Evolutionary conservation across 306 rosid species (phyloP).

Genomic region (Pyrus pyrifolia): DNA sequence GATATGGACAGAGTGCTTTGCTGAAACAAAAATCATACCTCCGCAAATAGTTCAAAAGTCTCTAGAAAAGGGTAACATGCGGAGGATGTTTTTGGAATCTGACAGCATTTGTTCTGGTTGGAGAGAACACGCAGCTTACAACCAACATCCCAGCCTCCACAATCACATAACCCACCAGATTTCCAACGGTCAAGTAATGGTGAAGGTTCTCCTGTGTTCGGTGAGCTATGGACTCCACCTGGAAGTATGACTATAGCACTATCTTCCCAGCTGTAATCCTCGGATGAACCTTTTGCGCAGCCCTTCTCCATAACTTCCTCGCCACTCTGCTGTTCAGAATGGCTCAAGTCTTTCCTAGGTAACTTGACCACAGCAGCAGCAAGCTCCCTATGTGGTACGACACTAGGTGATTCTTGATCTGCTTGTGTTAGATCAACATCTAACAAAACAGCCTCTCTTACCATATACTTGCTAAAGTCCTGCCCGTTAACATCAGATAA

Average conservation of each 20-base stretch:
- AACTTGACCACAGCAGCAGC: conserved; percentile 63
- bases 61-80: conserved; percentile 20
- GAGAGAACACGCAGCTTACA: conserved; percentile 79
- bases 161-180: conserved; percentile 75
- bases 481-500: conserved; percentile 26
- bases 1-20: background rate
- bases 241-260: conserved; percentile 62
- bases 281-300: conserved; percentile 32
- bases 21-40: conserved; percentile 40
- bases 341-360: conserved; percentile 34
- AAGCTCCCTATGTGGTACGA: conserved; percentile 50
- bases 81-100: conserved; percentile 21
- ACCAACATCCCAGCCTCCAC: conserved; percentile 98
- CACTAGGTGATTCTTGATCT: conserved; percentile 35
- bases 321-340: conserved; percentile 15
- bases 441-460: conserved; percentile 52
- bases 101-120: conserved; percentile 31
- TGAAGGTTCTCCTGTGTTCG: conserved; percentile 68
- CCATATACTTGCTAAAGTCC: conserved; percentile 17
- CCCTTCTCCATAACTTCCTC: conserved; percentile 25
- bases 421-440: conserved; percentile 46
- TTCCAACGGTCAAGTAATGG: conserved; percentile 73
- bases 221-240: conserved; percentile 66
- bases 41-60: conserved; percentile 48
- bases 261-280: conserved; percentile 38